Evolutionary conservation across 2,329 filamentous ascomycete genomes (phyloP).

Genomic region (Fusarium paranaense): DNA sequence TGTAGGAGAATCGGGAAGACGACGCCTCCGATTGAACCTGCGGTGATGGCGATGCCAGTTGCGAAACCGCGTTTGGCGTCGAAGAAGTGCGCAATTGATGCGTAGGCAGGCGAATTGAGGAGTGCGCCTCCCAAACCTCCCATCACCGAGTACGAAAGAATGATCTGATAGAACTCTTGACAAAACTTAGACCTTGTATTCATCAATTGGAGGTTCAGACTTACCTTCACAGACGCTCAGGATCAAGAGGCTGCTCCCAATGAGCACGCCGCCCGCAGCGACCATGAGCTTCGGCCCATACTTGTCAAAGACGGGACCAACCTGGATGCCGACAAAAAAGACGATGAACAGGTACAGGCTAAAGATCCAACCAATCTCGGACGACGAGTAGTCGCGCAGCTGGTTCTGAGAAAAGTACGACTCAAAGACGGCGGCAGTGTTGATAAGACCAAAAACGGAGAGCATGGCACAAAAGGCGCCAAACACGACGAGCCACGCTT

Average conservation of each 20-base stretch:
- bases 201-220: background rate
- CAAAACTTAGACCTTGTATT: background rate
- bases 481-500: conserved; percentile 78
- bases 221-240: conserved; percentile 71
- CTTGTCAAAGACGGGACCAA: conserved; percentile 84
- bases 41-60: conserved; percentile 83
- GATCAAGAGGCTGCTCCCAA: conserved; percentile 72
- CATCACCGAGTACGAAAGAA: conserved; percentile 80
- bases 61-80: conserved; percentile 77
- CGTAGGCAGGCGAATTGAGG: conserved; percentile 82
- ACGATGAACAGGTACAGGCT: conserved; percentile 83
- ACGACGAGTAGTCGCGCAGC: conserved; percentile 73
- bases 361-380: conserved; percentile 87
- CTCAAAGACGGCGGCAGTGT: conserved; percentile 70
- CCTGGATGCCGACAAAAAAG: conserved; percentile 85
- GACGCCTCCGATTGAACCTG: conserved; percentile 77
- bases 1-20: conserved; percentile 66
- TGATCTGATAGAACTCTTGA: conserved; percentile 78
- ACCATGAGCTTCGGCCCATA: conserved; percentile 78
- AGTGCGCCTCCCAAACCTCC: conserved; percentile 79
- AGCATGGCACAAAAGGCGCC: conserved; percentile 76
- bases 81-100: conserved; percentile 84
- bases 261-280: conserved; percentile 69
- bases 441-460: conserved; percentile 74
- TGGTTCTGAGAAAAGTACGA: conserved; percentile 81